These are phyloP conservation scores for Hysterangium stoloniferum DNA, from an alignment of 768 basidiomycete genomes.

Conservation along the genomic window DNA sequence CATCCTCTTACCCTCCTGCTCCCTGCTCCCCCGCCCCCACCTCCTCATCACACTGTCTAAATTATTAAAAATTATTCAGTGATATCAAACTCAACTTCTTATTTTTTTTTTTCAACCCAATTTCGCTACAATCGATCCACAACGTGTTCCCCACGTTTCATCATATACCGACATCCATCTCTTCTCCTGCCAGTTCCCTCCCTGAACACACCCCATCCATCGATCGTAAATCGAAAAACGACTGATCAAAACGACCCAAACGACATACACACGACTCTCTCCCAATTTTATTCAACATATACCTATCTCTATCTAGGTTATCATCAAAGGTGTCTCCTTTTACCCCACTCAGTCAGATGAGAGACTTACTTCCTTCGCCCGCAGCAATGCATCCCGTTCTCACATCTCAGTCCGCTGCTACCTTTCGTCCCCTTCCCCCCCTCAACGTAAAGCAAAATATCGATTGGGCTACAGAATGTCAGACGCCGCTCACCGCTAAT, in stretches of 20 bases:
- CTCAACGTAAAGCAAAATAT: conserved; percentile 1
- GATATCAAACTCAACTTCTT: no score
- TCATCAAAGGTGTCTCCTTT: no score
- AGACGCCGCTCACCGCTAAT: conserved; percentile 6
- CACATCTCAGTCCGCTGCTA: not conserved
- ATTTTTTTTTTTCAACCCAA: no score
- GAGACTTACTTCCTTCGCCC: no score
- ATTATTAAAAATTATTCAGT: no score
- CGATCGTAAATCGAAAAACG: not conserved
- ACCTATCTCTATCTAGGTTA: no score
- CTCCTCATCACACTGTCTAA: not conserved
- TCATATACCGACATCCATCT: not conserved
- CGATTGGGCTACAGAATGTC: conserved; percentile 11
- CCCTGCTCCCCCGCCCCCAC: not conserved
- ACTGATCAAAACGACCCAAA: no score
- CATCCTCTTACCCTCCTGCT: not conserved
- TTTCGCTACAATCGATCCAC: no score
- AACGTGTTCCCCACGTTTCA: conserved; percentile 4
- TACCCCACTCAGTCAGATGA: no score
- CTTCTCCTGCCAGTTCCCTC: not conserved
- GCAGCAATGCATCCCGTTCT: not conserved
- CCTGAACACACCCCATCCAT: conserved; percentile 1
- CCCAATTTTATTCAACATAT: not conserved
- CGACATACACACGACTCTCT: not conserved
- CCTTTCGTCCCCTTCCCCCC: not conserved